Conservation (phyloP, 768 basidiomycete genomes). For the Pulveroboletus sp. region DNA sequence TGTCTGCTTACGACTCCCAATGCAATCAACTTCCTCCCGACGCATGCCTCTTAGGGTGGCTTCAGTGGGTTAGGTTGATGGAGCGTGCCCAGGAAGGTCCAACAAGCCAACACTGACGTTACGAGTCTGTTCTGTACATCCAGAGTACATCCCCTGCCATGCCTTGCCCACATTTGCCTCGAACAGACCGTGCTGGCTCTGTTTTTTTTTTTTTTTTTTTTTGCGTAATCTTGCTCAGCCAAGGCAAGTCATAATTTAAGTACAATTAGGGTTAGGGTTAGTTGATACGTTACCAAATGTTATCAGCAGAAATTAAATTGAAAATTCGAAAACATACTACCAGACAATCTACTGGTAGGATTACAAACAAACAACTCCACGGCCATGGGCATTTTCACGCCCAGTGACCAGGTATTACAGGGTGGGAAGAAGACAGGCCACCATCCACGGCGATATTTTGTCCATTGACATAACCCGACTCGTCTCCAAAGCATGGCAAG, state of each 20-base stretch:
- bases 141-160: neutral
- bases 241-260: too few species aligned
- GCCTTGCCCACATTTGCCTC: neutral
- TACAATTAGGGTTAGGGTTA: neutral
- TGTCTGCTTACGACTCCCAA: neutral
- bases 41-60: neutral
- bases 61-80: neutral
- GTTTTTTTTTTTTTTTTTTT: too few species aligned
- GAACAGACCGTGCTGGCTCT: neutral
- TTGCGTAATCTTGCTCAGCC: too few species aligned
- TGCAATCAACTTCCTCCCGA: neutral
- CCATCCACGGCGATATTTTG: conserved; percentile 86
- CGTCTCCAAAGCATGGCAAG: conserved; percentile 44
- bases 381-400: conserved; percentile 32
- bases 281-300: neutral
- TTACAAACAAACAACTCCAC: neutral
- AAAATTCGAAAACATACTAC: neutral
- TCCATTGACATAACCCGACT: conserved; percentile 89
- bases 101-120: neutral
- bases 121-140: neutral
- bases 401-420: conserved; percentile 73
- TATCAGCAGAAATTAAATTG: neutral
- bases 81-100: neutral
- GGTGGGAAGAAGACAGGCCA: conserved; percentile 74
- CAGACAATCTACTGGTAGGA: too few species aligned